Percentiles rank a stretch among this genome's conserved stretches.
Evolutionary conservation across 805 yeast species (phyloP).

Genomic region (Ogataea allantospora): DNA sequence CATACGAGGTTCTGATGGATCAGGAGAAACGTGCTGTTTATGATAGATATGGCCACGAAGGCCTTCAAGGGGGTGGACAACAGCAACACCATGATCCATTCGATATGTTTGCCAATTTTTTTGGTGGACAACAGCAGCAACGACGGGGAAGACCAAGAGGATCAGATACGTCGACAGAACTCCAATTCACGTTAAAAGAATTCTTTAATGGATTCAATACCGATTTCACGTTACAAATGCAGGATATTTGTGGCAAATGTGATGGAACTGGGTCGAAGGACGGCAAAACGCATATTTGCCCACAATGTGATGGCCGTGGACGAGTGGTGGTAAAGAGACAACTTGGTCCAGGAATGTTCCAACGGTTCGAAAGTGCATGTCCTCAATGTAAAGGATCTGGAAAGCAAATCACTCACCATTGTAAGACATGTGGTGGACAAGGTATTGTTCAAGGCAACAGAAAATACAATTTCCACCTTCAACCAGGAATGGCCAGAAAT

Average conservation of each 20-base stretch:
- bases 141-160: slow-evolving; percentile 54
- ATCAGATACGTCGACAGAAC: slow-evolving; percentile 49
- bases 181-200: slow-evolving; percentile 60
- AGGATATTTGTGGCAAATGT: slow-evolving; percentile 74
- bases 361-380: slow-evolving; percentile 77
- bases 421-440: slow-evolving; percentile 68
- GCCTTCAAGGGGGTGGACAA: slow-evolving; percentile 56
- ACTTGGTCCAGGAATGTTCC: slow-evolving; percentile 88
- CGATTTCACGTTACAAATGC: slow-evolving; percentile 64
- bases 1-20: slow-evolving; percentile 82
- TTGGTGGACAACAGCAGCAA: slow-evolving; percentile 41
- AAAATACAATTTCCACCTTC: slow-evolving; percentile 57
- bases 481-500: slow-evolving; percentile 68
- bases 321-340: slow-evolving; percentile 62
- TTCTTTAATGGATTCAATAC: slow-evolving; percentile 67
- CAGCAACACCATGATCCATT: slow-evolving; percentile 34
- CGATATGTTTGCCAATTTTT: slow-evolving; percentile 65
- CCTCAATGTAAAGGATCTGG: slow-evolving; percentile 82
- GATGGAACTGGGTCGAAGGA: slow-evolving; percentile 85
- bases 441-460: slow-evolving; percentile 59
- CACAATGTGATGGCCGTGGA: slow-evolving; percentile 75
- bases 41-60: slow-evolving; percentile 79
- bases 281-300: slow-evolving; percentile 65
- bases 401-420: slow-evolving; percentile 56
- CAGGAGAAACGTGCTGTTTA: slow-evolving; percentile 64